phyloP scores from a whole-genome alignment of 345 rosid genomes.

The Schrenkiella parvula region DNA sequence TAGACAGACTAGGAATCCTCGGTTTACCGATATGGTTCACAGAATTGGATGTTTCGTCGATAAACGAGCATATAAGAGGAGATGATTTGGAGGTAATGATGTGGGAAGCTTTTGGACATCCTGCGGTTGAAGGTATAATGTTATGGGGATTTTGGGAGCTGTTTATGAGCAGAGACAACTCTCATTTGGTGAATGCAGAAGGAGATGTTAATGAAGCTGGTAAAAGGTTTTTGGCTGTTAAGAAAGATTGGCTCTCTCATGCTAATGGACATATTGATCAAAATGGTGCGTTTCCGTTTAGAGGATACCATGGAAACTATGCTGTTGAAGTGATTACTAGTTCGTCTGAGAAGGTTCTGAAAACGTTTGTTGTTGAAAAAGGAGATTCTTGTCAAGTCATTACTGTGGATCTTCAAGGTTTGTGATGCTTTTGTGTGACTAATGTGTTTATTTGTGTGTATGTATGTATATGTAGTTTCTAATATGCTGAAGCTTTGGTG shows the following conservation, averaged over 20 bases:
- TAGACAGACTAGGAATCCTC: constrained; percentile 63
- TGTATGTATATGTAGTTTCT: not conserved
- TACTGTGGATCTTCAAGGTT: constrained; percentile 31
- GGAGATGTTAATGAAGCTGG: constrained; percentile 90
- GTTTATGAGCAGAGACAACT: constrained; percentile 69
- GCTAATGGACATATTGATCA: constrained; percentile 53
- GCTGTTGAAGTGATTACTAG: constrained; percentile 45
- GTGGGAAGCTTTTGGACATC: constrained; percentile 87
- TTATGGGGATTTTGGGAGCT: constrained; percentile 99
- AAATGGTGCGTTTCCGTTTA: constrained; percentile 54
- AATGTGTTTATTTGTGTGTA: not conserved
- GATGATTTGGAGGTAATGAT: constrained; percentile 92
- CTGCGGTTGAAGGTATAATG: constrained; percentile 86
- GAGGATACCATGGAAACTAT: constrained; percentile 85
- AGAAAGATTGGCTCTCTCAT: constrained; percentile 62
- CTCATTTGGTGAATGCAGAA: constrained; percentile 81
- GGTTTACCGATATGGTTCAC: constrained; percentile 96
- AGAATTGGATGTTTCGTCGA: constrained; percentile 78
- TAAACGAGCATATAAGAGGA: constrained; percentile 66
- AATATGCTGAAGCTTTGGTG: not conserved
- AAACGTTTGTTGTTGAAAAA: constrained; percentile 64
- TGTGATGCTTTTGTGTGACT: not conserved
- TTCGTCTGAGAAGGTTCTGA: constrained; percentile 36
- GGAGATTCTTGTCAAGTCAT: constrained; percentile 41
- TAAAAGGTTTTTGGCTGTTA: constrained; percentile 54